Evolutionary conservation across 768 basidiomycete genomes (phyloP).

Genomic region (Plicaturopsis crispa): DNA sequence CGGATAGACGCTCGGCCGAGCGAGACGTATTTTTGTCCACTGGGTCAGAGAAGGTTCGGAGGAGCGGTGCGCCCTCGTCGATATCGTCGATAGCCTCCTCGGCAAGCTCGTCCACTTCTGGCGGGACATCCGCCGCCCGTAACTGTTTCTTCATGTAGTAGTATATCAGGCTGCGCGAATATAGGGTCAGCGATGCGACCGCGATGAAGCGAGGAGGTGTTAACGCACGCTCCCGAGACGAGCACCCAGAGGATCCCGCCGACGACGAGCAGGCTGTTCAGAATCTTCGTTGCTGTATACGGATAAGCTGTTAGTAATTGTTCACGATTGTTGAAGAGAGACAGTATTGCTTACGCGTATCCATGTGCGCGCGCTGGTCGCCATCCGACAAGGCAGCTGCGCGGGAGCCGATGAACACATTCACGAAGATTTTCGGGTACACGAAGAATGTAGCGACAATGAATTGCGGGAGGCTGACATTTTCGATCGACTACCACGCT

Average conservation of each 20-base stretch:
- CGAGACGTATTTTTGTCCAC: too few relatives aligned
- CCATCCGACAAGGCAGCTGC: slow-evolving; percentile 73
- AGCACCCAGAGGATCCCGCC: slow-evolving; percentile 52
- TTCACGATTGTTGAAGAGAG: too few relatives aligned
- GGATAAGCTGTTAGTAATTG: too few relatives aligned
- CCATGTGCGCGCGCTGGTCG: slow-evolving; percentile 67
- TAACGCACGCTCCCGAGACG: slow-evolving; percentile 58
- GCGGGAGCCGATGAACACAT: slow-evolving; percentile 73
- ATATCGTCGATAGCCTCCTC: slow-evolving; percentile 54
- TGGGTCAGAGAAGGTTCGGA: neutral
- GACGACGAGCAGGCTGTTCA: slow-evolving; percentile 54
- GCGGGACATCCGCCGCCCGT: slow-evolving; percentile 38
- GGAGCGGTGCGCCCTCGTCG: slow-evolving; percentile 53
- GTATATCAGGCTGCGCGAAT: slow-evolving; percentile 53
- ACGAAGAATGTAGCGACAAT: slow-evolving; percentile 62
- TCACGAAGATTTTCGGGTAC: slow-evolving; percentile 64
- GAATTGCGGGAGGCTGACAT: slow-evolving; percentile 73
- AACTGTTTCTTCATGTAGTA: slow-evolving; percentile 56
- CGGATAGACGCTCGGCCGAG: too few relatives aligned
- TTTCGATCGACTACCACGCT: slow-evolving; percentile 51
- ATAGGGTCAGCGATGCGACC: slow-evolving; percentile 7
- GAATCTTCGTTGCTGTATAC: slow-evolving; percentile 47
- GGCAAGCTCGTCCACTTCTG: slow-evolving; percentile 45
- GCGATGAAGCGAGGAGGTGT: too few relatives aligned
- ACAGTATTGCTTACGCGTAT: slow-evolving; percentile 58